phyloP scores from a whole-genome alignment of 495 filamentous ascomycete species.

The Podospora bellae-mahoneyi region DNA sequence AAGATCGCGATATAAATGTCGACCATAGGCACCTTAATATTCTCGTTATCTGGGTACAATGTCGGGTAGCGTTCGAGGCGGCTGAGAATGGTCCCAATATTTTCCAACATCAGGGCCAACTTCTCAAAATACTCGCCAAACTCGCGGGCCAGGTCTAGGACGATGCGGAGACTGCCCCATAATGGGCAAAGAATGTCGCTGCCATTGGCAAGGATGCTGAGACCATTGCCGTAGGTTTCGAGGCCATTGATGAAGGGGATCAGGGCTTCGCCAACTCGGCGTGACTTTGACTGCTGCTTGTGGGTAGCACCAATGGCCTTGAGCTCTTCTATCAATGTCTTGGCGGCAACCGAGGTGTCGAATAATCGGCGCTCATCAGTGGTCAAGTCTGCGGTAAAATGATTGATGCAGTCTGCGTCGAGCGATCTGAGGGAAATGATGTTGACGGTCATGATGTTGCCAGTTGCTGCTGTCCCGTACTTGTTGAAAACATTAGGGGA shows the following conservation, averaged over 20 bases:
- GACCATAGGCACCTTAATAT: slow-evolving; percentile 6
- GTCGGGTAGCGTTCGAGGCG: slow-evolving; percentile 11
- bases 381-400: neutral
- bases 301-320: neutral
- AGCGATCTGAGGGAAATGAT: neutral
- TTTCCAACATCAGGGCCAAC: slow-evolving; percentile 14
- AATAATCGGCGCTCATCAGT: neutral
- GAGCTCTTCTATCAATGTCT: neutral
- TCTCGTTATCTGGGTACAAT: slow-evolving; percentile 18
- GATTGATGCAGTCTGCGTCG: neutral
- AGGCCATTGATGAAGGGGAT: slow-evolving; percentile 17
- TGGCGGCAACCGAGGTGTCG: neutral
- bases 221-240: slow-evolving; percentile 13
- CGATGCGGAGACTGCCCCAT: slow-evolving; percentile 14
- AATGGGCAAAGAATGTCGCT: slow-evolving; percentile 19
- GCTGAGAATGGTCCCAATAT: slow-evolving; percentile 13
- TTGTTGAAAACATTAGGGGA: neutral
- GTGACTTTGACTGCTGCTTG: slow-evolving; percentile 8
- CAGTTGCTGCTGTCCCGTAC: neutral
- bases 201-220: slow-evolving; percentile 19
- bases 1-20: slow-evolving; percentile 16
- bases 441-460: neutral
- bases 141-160: slow-evolving; percentile 15
- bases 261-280: slow-evolving; percentile 8
- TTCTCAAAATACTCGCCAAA: slow-evolving; percentile 23